Conservation (phyloP, 2,329 filamentous ascomycete genomes). For the Paecilomyces sp. region DNA sequence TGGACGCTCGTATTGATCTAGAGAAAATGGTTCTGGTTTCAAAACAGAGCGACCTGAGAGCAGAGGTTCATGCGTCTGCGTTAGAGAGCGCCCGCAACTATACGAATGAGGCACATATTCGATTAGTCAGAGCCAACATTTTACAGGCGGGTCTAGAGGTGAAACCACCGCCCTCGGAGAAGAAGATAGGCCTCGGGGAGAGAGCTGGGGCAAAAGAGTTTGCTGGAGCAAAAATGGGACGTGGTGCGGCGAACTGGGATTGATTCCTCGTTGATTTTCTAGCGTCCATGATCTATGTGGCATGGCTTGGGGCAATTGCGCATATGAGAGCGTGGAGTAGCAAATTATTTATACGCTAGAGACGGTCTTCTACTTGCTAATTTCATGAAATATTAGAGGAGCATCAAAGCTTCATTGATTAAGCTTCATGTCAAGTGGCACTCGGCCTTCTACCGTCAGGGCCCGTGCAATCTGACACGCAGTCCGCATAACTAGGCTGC, state of each 20-base stretch:
- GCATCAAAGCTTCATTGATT: neutral
- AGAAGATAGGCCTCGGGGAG: neutral
- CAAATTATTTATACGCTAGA: neutral
- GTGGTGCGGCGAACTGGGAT: neutral
- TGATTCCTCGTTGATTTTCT: neutral
- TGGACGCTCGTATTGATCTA: constrained; percentile 77
- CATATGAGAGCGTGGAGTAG: neutral
- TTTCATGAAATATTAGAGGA: neutral
- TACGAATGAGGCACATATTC: constrained; percentile 66
- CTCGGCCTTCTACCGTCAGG: neutral
- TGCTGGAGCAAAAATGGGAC: neutral
- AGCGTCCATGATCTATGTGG: neutral
- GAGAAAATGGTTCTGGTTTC: constrained; percentile 75
- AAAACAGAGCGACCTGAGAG: constrained; percentile 58
- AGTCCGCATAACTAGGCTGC: neutral
- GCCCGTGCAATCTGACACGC: neutral
- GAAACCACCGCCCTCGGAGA: constrained; percentile 24
- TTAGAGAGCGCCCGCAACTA: constrained; percentile 64
- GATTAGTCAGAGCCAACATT: constrained; percentile 71
- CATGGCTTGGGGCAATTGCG: neutral
- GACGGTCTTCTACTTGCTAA: neutral
- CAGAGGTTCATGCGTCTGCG: constrained; percentile 62
- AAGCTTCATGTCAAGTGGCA: neutral
- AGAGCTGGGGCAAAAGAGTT: neutral
- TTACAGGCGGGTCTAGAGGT: constrained; percentile 69